Evolutionary conservation across 352 stramenopile species (phyloP).

Genomic region (Thalassiosira mediterranea): DNA sequence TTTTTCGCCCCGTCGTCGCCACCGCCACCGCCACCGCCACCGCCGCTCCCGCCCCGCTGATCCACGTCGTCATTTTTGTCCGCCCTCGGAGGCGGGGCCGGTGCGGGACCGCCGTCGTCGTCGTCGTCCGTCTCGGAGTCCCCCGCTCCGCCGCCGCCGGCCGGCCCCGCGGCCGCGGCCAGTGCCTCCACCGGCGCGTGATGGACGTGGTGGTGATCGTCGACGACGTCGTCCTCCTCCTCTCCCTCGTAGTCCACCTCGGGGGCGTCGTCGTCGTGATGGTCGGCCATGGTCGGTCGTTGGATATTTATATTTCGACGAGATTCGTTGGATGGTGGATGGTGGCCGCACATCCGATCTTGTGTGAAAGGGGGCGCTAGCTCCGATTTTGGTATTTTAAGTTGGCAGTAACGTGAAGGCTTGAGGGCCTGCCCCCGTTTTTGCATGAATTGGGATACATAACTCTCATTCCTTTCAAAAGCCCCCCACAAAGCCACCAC

Average conservation of each 20-base stretch:
- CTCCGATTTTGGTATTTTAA: too few species aligned
- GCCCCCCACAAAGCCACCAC: too few species aligned
- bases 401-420: too few species aligned
- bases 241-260: slow-evolving; percentile 56
- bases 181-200: not conserved
- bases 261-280: slow-evolving; percentile 25
- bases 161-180: not conserved
- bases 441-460: too few species aligned
- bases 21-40: not conserved
- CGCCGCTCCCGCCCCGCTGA: too few species aligned
- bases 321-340: too few species aligned
- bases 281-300: slow-evolving; percentile 24
- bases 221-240: slow-evolving; percentile 17
- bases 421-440: too few species aligned
- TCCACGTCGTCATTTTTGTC: not conserved
- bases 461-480: too few species aligned
- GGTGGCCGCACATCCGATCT: too few species aligned
- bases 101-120: not conserved
- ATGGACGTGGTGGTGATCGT: not conserved
- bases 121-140: slow-evolving; percentile 38
- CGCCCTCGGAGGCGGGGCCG: not conserved
- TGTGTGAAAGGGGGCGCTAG: too few species aligned
- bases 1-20: not conserved
- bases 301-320: too few species aligned
- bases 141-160: not conserved